These are phyloP conservation scores for Naematelia aurantialba DNA, from an alignment of 768 basidiomycete genomes.

Conservation along the genomic window DNA sequence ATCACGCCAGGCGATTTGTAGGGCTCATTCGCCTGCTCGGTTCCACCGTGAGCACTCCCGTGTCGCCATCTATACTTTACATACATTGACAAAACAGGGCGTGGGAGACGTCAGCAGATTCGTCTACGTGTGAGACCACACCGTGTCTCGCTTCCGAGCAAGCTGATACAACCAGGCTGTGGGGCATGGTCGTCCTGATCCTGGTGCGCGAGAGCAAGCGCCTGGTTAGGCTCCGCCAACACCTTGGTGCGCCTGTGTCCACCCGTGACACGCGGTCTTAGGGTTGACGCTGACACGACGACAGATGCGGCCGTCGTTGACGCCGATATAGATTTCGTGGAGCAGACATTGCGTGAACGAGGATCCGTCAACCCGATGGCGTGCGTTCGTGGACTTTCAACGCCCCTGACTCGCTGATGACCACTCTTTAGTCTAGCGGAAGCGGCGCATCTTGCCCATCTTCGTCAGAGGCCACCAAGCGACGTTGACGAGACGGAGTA, in stretches of 20 bases:
- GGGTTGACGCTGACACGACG: not conserved
- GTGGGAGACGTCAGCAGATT: not conserved
- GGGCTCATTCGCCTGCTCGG: conserved; percentile 12
- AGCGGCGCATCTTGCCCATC: not conserved
- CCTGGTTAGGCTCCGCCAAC: not conserved
- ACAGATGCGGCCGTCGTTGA: not conserved
- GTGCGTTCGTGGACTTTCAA: no score
- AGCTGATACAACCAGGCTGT: not conserved
- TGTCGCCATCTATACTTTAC: no score
- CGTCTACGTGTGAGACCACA: not conserved
- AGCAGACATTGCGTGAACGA: no score
- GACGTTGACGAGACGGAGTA: not conserved
- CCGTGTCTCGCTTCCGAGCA: not conserved
- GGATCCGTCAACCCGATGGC: no score
- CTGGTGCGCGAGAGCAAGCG: not conserved
- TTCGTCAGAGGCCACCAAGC: not conserved
- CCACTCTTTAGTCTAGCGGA: no score
- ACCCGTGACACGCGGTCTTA: not conserved
- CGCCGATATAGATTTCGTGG: not conserved
- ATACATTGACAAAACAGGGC: not conserved
- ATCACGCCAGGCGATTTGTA: conserved; percentile 8
- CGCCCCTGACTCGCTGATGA: no score
- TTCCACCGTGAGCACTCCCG: conserved; percentile 12
- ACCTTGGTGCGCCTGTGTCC: not conserved
- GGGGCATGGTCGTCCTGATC: not conserved